These are phyloP conservation scores for Bruguiera parviflora DNA, from an alignment of 345 rosid species.

Conservation along the genomic window DNA sequence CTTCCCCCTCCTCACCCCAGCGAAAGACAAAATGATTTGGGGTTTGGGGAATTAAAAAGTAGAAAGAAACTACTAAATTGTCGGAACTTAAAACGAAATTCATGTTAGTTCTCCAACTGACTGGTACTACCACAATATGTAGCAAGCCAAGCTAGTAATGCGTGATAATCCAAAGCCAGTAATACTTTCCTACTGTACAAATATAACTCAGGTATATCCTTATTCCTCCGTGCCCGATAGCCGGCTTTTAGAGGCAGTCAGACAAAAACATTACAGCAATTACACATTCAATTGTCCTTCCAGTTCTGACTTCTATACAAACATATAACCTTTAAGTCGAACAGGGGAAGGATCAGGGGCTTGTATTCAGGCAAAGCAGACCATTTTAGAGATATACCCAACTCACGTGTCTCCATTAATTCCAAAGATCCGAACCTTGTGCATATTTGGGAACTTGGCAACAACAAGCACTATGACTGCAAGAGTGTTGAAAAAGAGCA, in stretches of 20 bases:
- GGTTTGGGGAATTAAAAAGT: no score
- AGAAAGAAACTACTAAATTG: no score
- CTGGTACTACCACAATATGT: not conserved
- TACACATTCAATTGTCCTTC: slow-evolving; percentile 26
- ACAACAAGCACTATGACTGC: slow-evolving; percentile 82
- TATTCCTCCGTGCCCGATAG: slow-evolving; percentile 20
- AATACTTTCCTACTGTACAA: slow-evolving; percentile 40
- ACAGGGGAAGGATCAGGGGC: slow-evolving; percentile 20
- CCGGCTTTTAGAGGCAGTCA: slow-evolving; percentile 14
- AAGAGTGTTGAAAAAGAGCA: slow-evolving; percentile 86
- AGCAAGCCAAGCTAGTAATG: not conserved
- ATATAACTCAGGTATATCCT: slow-evolving; percentile 12
- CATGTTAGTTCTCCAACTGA: not conserved
- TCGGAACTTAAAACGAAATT: no score
- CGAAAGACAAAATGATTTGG: no score
- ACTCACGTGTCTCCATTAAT: slow-evolving; percentile 73
- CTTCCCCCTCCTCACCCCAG: no score
- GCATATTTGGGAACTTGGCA: slow-evolving; percentile 99
- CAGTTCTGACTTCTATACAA: slow-evolving; percentile 34
- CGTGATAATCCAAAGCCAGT: slow-evolving; percentile 8
- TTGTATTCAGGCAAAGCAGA: slow-evolving; percentile 13
- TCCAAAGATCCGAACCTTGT: slow-evolving; percentile 98
- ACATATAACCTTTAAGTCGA: slow-evolving; percentile 22
- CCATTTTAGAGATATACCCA: not conserved
- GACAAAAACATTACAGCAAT: slow-evolving; percentile 25